These are phyloP conservation scores for Aspergillus tamarii DNA, from an alignment of 2,329 filamentous ascomycete species.

Conservation along the genomic window DNA sequence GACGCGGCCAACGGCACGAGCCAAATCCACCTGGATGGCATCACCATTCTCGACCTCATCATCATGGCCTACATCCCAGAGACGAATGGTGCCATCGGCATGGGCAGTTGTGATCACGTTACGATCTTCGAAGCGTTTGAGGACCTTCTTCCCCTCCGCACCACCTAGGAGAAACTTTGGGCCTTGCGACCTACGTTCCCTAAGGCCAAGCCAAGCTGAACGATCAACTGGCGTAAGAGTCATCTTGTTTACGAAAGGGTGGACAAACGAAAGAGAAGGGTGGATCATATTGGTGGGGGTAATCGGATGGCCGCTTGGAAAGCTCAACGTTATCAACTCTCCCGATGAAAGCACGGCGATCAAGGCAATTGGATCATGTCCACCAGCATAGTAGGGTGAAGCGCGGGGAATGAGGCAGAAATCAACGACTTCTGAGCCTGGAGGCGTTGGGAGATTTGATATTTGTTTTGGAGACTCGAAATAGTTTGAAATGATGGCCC, in stretches of 20 bases:
- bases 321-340: conserved; percentile 85
- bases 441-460: conserved; percentile 72
- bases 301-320: conserved; percentile 88
- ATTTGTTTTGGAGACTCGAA: conserved; percentile 75
- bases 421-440: conserved; percentile 74
- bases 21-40: conserved; percentile 83
- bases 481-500: conserved; percentile 79
- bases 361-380: conserved; percentile 87
- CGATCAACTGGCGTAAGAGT: conserved; percentile 75
- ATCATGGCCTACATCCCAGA: conserved; percentile 90
- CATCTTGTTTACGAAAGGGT: conserved; percentile 80
- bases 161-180: conserved; percentile 80
- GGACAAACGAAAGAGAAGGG: conserved; percentile 81
- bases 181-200: conserved; percentile 79
- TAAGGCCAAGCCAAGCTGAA: conserved; percentile 84
- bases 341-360: conserved; percentile 80
- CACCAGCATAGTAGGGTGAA: conserved; percentile 83
- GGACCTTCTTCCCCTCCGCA: conserved; percentile 67
- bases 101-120: conserved; percentile 87
- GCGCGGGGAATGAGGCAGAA: conserved; percentile 81
- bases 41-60: conserved; percentile 89
- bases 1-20: conserved; percentile 77
- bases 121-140: conserved; percentile 78
- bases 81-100: conserved; percentile 83
- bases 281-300: conserved; percentile 92